Percentiles rank a stretch among this genome's conserved stretches.
These are phyloP conservation scores for Aspergillus chevalieri DNA, from an alignment of 2,329 filamentous ascomycete species.

Conservation along the genomic window DNA sequence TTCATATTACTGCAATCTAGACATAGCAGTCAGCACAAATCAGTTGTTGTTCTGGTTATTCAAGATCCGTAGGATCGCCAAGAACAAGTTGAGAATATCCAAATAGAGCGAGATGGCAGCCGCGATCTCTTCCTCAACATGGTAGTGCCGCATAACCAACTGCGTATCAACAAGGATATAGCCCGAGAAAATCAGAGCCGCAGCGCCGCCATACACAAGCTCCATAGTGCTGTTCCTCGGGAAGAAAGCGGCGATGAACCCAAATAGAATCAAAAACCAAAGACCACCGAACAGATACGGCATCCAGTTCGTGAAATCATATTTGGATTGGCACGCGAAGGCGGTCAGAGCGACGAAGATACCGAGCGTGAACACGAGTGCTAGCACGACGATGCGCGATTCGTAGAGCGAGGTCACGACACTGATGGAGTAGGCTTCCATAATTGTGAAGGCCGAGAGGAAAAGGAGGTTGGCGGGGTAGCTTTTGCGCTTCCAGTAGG, in stretches of 20 bases:
- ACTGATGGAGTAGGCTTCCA: constrained; percentile 90
- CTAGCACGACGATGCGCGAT: constrained; percentile 76
- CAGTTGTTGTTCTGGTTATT: constrained; percentile 94
- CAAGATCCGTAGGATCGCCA: constrained; percentile 88
- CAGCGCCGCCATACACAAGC: constrained; percentile 73
- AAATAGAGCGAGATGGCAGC: constrained; percentile 92
- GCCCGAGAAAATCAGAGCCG: constrained; percentile 81
- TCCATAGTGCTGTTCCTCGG: constrained; percentile 75
- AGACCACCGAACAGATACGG: constrained; percentile 87
- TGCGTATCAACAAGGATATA: constrained; percentile 98
- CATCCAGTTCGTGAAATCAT: constrained; percentile 97
- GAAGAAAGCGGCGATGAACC: constrained; percentile 88
- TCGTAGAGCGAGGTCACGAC: constrained; percentile 91
- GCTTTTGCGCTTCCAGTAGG: constrained; percentile 92
- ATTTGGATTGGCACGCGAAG: constrained; percentile 95
- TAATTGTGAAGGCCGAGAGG: constrained; percentile 78
- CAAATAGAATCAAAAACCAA: constrained; percentile 86
- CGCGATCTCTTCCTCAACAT: constrained; percentile 96
- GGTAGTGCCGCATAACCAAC: constrained; percentile 88
- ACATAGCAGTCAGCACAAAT: neutral
- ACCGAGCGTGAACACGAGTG: constrained; percentile 72
- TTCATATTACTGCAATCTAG: no score
- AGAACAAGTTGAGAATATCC: constrained; percentile 94
- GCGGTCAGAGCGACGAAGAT: constrained; percentile 61
- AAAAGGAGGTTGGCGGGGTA: constrained; percentile 94